Percentiles rank a stretch among this genome's conserved stretches.
phyloP scores from a whole-genome alignment of 257 asterid genomes.

The Osmanthus fragrans region DNA sequence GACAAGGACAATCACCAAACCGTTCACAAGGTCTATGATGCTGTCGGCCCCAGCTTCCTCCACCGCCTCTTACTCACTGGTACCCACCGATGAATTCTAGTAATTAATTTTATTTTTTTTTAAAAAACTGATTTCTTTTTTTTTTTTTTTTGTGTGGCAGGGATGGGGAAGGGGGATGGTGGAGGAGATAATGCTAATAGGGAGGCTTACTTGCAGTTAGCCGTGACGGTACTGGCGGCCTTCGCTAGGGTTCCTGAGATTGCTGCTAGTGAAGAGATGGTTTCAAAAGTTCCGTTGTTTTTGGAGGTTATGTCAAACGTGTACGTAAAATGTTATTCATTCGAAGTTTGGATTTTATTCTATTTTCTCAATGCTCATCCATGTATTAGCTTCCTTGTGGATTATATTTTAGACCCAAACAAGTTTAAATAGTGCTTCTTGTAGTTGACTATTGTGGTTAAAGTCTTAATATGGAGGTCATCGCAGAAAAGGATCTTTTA shows the following conservation, averaged over 20 bases:
- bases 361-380: conserved; percentile 9
- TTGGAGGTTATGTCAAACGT: conserved; percentile 48
- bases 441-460: background rate
- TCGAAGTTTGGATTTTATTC: background rate
- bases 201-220: conserved; percentile 67
- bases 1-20: conserved; percentile 61
- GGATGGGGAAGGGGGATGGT: conserved; percentile 49
- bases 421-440: background rate
- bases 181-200: conserved; percentile 42
- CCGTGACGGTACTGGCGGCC: conserved; percentile 68
- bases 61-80: conserved; percentile 81
- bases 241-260: conserved; percentile 70
- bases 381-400: background rate
- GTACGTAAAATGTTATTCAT: conserved; percentile 36
- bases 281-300: conserved; percentile 52
- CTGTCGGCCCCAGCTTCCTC: conserved; percentile 70
- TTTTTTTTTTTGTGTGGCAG: conserved; percentile 24
- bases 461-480: background rate
- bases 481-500: conserved; percentile 3
- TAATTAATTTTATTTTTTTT: background rate
- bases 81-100: background rate
- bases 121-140: background rate
- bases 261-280: conserved; percentile 70
- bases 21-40: conserved; percentile 59
- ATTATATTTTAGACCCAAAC: background rate